Evolutionary conservation across 31 red algal species (phyloP), one percentile per base, ranked within the genome.

Genomic region (Asparagopsis taxiformis): DNA sequence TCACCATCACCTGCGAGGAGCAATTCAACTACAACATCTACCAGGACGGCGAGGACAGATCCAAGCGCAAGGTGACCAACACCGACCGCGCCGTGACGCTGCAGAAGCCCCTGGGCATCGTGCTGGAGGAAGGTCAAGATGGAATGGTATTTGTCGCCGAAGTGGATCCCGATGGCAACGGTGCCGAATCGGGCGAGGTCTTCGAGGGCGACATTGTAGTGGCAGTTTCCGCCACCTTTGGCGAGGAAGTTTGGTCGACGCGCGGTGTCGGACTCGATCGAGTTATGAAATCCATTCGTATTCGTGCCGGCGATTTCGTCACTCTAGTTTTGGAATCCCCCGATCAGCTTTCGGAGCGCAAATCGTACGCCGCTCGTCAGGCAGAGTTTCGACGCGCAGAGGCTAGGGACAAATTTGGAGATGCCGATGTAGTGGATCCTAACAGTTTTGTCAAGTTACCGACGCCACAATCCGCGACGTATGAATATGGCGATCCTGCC

Each of bases 21-120:
- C 56, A 70, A 30, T 98, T 88, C 91, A 93, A 93, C 68, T 98
- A 94, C 73, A 98, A 98, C 39, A 90, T 98, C 55, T 98, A 91
- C 67, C 95, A 94, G 82, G 91, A 98, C 65, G 62, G 51, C 23
- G 51, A 87, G 16, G 95, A 98, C 65, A 72, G 95, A 6, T 82
- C 85, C 10, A 90, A 88, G 41, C 86, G 95, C 30, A 43, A 35
- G 1, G 72, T 98, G 0, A 32, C 44, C 65, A 44, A 70, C n/a
- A 30, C 26, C 30, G 96, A 99, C 59, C 78, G 92, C 30, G 32
- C 81, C 22, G 88, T 91, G 1, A 37, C 44, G 15, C 57, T 99
- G 6, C 68, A 75, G 57, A 94, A 95, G 41, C 96, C 96, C 3
- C 75, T 99, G 1, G 96, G 96, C n/a, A 30, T 99, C 16, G 74